Evolutionary conservation across 1,284 basidiomycete genomes (phyloP), one percentile per base, ranked within the genome.

Genomic region (Jaminaea rosea): DNA sequence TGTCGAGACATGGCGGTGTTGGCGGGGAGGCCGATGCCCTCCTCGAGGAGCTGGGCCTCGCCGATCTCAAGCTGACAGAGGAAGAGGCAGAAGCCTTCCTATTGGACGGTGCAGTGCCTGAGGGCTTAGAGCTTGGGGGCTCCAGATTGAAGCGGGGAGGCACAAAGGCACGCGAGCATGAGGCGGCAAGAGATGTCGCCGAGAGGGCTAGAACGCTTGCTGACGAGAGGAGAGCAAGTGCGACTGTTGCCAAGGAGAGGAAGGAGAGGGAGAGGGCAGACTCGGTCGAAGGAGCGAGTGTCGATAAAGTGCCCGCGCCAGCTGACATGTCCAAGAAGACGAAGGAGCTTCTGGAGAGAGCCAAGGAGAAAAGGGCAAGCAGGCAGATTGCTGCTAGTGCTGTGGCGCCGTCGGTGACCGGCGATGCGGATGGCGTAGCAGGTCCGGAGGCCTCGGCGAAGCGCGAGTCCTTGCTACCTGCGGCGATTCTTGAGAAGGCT

Each of bases 21-120:
- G 39, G 19, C 17, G 23, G 39, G 11, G 13, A 13, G 23, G 47
- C 62, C 29, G 69, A 72, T 32, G 67, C 70, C 23, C 58, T 73
- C 2, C 63, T 73, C 19, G 63, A 62, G 1, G 63, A 55, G 9
- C 51, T 73, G 3, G 71, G 71, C 2, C 55, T 73, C 2, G 55
- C 50, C 32, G 60, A 73, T 29, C 52, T 64, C 17, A 57, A 60
- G 31, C 54, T 73, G n/a, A 56, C 47, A 10, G 68, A 65, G 10
- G 63, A 59, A 31, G 65, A 71, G 45, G 66, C 64, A 17, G 68
- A 73, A 11, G 62, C 56, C 5, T 66, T 73, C 50, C 56, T 72
- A 3, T 41, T 49, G 10, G 53, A 59, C 24, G 68, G 67, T n/a
- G 52, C 54, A 7, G 58, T 67, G 24, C 65, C 65, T 2, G 51